Evolutionary conservation across 768 basidiomycete species (phyloP).

Genomic region (Boletus pseudo-olivaceus): DNA sequence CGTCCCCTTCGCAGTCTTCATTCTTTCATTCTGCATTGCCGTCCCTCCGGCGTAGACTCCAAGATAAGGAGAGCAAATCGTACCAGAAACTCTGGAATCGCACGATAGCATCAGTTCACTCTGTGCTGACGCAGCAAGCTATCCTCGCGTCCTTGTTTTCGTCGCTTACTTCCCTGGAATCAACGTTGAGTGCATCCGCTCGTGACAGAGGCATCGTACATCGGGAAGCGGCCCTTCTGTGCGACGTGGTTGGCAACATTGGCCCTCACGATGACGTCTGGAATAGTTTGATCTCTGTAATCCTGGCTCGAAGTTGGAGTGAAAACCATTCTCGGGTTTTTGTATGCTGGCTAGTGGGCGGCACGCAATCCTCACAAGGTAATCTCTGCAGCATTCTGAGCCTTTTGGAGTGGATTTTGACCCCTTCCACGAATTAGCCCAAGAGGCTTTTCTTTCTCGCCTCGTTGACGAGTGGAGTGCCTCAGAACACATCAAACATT

Average conservation of each 20-base stretch:
- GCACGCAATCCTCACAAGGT: constrained; percentile 32
- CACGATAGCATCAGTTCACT: constrained; percentile 46
- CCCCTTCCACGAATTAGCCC: constrained; percentile 27
- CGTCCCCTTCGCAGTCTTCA: constrained; percentile 59
- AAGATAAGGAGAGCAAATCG: constrained; percentile 12
- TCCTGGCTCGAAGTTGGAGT: constrained; percentile 57
- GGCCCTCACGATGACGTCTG: constrained; percentile 46
- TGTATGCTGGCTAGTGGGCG: constrained; percentile 64
- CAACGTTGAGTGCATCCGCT: constrained; percentile 31
- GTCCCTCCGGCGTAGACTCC: constrained; percentile 43
- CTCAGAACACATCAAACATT: constrained; percentile 75
- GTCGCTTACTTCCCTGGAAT: constrained; percentile 36
- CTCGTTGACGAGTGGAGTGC: constrained; percentile 70
- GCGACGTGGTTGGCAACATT: constrained; percentile 50
- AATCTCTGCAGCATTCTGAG: constrained; percentile 17
- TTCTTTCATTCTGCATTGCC: constrained; percentile 59
- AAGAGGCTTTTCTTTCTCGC: constrained; percentile 45
- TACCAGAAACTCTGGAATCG: constrained; percentile 53
- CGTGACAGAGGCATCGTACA: constrained; percentile 43
- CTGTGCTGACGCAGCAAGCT: constrained; percentile 50
- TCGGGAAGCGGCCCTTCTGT: constrained; percentile 53
- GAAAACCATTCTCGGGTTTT: constrained; percentile 59
- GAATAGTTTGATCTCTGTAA: constrained; percentile 43
- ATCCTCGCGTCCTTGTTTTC: constrained; percentile 59
- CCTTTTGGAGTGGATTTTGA: neutral